These are phyloP conservation scores for Microbotryum intermedium DNA, from an alignment of 1,284 basidiomycete genomes.

Conservation along the genomic window DNA sequence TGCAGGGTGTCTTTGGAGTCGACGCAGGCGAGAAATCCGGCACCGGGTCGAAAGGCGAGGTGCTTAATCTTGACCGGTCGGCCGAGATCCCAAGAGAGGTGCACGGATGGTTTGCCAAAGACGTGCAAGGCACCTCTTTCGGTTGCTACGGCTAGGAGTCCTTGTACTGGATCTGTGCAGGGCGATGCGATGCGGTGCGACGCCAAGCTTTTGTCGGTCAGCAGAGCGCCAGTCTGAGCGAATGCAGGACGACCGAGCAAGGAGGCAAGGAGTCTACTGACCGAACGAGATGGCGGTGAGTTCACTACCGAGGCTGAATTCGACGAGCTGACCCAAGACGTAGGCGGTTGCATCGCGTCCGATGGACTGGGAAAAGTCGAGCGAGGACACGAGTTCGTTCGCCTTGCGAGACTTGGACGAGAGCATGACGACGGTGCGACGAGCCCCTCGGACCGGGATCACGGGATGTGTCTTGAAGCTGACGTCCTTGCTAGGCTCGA, in stretches of 20 bases:
- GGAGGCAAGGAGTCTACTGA: constrained; percentile 5
- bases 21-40: constrained; percentile 48
- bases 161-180: constrained; percentile 54
- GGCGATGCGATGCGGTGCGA: constrained; percentile 6
- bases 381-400: neutral
- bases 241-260: neutral
- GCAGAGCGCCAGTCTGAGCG: neutral
- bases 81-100: constrained; percentile 49
- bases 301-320: constrained; percentile 37
- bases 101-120: constrained; percentile 55
- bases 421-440: constrained; percentile 14
- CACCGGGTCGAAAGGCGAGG: constrained; percentile 53
- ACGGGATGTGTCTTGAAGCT: too few relatives aligned
- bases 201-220: neutral
- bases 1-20: constrained; percentile 59
- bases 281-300: constrained; percentile 38
- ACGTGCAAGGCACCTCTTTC: constrained; percentile 51
- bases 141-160: constrained; percentile 63
- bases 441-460: neutral
- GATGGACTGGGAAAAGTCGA: constrained; percentile 10
- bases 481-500: neutral
- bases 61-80: constrained; percentile 51
- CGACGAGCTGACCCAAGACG: constrained; percentile 34
- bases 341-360: constrained; percentile 18
- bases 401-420: constrained; percentile 12